A percentile compares a stretch with the other conserved stretches of the same genome.
Conservation (phyloP, 306 rosid genomes). For the Vicia sativa region DNA sequence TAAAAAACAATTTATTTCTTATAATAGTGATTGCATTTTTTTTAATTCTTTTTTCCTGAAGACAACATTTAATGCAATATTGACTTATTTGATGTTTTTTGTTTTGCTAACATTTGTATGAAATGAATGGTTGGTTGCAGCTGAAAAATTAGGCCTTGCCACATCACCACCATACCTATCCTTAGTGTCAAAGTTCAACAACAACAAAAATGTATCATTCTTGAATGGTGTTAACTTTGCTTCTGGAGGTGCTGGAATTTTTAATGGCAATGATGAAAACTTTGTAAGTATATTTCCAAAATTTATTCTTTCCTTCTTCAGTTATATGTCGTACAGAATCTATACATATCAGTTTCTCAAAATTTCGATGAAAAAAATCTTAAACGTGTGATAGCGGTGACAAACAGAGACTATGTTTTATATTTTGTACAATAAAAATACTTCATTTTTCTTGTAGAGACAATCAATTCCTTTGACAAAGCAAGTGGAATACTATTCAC, state of each 20-base stretch:
- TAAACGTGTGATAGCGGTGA: no score
- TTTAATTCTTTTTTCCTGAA: no score
- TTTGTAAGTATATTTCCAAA: constrained; percentile 47
- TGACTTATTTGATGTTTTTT: no score
- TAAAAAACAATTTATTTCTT: no score
- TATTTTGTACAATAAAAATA: not conserved
- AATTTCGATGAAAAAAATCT: no score
- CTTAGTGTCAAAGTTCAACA: constrained; percentile 39
- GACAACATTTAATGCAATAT: no score
- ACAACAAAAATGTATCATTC: constrained; percentile 34
- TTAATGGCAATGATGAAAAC: constrained; percentile 43
- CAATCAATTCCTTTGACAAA: constrained; percentile 52
- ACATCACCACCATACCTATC: constrained; percentile 78
- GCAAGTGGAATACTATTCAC: constrained; percentile 58
- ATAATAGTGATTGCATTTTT: no score
- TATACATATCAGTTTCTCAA: no score
- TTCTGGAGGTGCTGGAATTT: constrained; percentile 89
- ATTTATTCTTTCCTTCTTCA: not conserved
- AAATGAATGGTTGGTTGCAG: constrained; percentile 48
- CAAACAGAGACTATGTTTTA: no score
- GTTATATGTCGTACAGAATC: not conserved
- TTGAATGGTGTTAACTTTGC: constrained; percentile 76
- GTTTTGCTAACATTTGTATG: constrained; percentile 31
- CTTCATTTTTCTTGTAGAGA: constrained; percentile 27
- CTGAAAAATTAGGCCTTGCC: constrained; percentile 70